Conservation (phyloP, 129 eudicot genomes). For the Saussurea involucrata region DNA sequence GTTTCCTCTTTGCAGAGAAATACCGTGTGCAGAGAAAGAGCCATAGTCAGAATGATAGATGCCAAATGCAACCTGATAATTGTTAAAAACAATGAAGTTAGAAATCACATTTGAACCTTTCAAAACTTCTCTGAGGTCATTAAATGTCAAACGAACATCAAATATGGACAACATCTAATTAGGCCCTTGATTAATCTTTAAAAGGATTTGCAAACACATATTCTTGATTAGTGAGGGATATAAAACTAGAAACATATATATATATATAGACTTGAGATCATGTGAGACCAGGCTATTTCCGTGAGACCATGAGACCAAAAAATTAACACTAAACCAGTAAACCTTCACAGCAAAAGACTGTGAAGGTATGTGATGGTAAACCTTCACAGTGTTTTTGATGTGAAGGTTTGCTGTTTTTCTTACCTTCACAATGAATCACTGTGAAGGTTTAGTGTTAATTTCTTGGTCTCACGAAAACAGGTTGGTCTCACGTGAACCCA, state of each 20-base stretch:
- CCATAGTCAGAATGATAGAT: slow-evolving; percentile 41
- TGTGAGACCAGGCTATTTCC: too few species aligned
- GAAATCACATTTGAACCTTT: slow-evolving; percentile 7
- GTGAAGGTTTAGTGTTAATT: too few species aligned
- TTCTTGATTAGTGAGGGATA: neutral
- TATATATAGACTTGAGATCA: too few species aligned
- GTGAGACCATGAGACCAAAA: too few species aligned
- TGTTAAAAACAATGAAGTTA: neutral
- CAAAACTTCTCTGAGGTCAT: neutral
- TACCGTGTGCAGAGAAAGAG: slow-evolving; percentile 47
- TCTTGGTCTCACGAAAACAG: too few species aligned
- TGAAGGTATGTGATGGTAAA: too few species aligned
- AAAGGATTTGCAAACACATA: slow-evolving; percentile 2
- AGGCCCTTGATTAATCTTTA: neutral
- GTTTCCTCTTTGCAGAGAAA: slow-evolving; percentile 50
- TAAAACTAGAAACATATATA: neutral
- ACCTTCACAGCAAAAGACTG: too few species aligned
- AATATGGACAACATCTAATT: neutral
- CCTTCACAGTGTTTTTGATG: too few species aligned
- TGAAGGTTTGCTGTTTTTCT: too few species aligned
- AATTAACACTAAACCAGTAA: too few species aligned
- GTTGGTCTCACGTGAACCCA: too few species aligned
- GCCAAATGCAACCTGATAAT: slow-evolving; percentile 32
- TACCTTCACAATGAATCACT: too few species aligned
- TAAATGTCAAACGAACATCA: neutral